Conservation (phyloP, 1,284 basidiomycete species). For the Ceratobasidium sp. region DNA sequence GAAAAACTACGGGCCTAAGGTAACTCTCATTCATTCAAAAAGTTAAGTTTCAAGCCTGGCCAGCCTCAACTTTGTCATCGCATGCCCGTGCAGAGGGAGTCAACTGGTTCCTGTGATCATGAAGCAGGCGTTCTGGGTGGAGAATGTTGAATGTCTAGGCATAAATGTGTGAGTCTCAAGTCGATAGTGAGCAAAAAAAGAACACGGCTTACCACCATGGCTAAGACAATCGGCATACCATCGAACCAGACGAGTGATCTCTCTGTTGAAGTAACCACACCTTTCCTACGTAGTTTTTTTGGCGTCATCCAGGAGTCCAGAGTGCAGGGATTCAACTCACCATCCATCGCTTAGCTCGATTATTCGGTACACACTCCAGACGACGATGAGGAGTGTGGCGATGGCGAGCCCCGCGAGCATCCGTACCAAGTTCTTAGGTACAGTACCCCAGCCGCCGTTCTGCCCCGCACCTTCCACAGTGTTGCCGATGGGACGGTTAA, state of each 20-base stretch:
- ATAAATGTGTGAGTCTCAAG: too few species aligned
- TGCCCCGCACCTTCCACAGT: conserved; percentile 45
- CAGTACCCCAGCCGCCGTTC: conserved; percentile 12
- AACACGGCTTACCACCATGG: too few species aligned
- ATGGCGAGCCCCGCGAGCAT: conserved; percentile 48
- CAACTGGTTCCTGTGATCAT: conserved; percentile 19
- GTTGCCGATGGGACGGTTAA: conserved; percentile 46
- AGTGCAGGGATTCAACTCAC: conserved; percentile 29
- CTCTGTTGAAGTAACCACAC: conserved; percentile 39
- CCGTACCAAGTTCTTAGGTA: conserved; percentile 3
- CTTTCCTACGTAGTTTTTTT: conserved; percentile 30
- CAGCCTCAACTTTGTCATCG: too few species aligned
- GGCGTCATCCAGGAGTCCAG: background rate
- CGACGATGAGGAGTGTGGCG: conserved; percentile 45
- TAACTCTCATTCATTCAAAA: background rate
- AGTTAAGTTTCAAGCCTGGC: conserved; percentile 6
- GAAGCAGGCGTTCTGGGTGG: conserved; percentile 26
- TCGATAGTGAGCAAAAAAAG: too few species aligned
- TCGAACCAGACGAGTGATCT: conserved; percentile 44
- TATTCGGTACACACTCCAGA: conserved; percentile 48
- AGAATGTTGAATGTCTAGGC: conserved; percentile 32
- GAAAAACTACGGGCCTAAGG: too few species aligned
- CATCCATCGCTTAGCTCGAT: conserved; percentile 54
- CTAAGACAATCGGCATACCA: too few species aligned
- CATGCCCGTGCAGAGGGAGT: too few species aligned